Evolutionary conservation across 768 basidiomycete species (phyloP).

Genomic region (Lactarius sp.): DNA sequence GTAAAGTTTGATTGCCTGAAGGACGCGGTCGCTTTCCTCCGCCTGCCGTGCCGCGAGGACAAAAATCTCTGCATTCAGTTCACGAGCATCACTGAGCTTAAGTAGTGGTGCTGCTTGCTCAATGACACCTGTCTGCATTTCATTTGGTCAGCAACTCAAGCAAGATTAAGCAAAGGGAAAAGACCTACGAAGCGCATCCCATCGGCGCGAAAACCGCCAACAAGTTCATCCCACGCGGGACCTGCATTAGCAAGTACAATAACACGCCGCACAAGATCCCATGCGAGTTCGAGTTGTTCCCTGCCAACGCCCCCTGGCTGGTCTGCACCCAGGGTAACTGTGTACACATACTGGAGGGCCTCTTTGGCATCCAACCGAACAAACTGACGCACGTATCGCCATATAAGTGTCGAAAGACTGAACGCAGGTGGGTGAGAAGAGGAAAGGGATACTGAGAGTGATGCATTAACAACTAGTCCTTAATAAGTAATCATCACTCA

Average conservation of each 20-base stretch:
- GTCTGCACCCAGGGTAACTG: constrained; percentile 73
- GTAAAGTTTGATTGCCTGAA: constrained; percentile 92
- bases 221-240: constrained; percentile 85
- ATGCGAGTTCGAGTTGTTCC: constrained; percentile 77
- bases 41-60: constrained; percentile 76
- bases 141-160: background rate
- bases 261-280: constrained; percentile 74
- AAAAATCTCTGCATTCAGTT: constrained; percentile 81
- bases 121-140: constrained; percentile 70
- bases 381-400: constrained; percentile 91
- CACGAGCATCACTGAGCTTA: constrained; percentile 55
- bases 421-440: constrained; percentile 66
- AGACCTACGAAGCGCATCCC: constrained; percentile 80
- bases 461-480: background rate
- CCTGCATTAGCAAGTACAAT: constrained; percentile 75
- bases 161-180: background rate
- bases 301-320: constrained; percentile 66
- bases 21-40: constrained; percentile 76
- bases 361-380: constrained; percentile 90
- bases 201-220: constrained; percentile 88
- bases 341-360: constrained; percentile 92
- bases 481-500: constrained; percentile 34
- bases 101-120: constrained; percentile 79
- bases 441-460: constrained; percentile 57
- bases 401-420: constrained; percentile 78